Percentiles rank a stretch among this genome's conserved stretches.
phyloP scores from a whole-genome alignment of 2,329 filamentous ascomycete genomes.

The Venturia effusa region DNA sequence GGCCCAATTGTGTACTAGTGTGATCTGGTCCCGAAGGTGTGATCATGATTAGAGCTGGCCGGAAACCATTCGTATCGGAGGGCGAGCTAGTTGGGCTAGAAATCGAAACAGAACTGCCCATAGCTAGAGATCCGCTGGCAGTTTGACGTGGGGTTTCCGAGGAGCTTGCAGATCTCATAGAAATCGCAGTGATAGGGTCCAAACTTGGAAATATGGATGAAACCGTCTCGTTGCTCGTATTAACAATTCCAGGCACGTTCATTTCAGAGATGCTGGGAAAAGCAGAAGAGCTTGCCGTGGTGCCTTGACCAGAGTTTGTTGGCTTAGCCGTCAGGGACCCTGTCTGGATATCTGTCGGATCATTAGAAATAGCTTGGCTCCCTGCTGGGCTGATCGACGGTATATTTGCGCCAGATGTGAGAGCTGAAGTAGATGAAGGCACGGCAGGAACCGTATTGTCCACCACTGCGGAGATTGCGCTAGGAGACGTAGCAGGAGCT shows the following conservation, averaged over 20 bases:
- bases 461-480: not conserved
- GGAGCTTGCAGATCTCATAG: not conserved
- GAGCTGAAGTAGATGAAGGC: not conserved
- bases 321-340: not conserved
- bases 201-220: not conserved
- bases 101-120: not conserved
- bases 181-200: not conserved
- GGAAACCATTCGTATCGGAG: not conserved
- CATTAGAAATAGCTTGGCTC: too few species aligned
- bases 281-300: not conserved
- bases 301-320: not conserved
- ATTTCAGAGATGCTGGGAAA: not conserved
- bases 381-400: not conserved
- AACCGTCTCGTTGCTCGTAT: not conserved
- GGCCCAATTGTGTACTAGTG: not conserved
- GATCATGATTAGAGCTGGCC: not conserved
- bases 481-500: not conserved
- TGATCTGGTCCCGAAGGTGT: not conserved
- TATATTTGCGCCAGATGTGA: not conserved
- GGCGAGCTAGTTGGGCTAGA: not conserved
- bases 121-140: not conserved
- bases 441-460: not conserved
- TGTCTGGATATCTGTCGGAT: not conserved
- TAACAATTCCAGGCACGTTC: not conserved
- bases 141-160: not conserved